Evolutionary conservation across 345 rosid genomes (phyloP), one percentile per base, ranked within the genome.

Genomic region (Euphorbia tirucalli): DNA sequence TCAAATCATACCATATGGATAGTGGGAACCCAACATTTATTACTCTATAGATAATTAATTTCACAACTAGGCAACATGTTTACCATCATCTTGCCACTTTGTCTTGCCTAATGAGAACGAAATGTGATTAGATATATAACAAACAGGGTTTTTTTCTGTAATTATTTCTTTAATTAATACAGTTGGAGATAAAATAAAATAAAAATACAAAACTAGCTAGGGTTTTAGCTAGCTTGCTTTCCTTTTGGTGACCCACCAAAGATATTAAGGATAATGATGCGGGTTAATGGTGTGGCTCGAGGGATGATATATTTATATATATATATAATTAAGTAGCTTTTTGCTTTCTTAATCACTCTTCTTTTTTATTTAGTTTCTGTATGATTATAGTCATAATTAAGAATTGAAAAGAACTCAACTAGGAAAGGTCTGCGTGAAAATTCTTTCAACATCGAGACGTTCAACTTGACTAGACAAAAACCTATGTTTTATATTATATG

Each of bases 281-380:
- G 59, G 55, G 70, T 69, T 61, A 79, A 62, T 83, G 75, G 83
- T 71, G 87, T 84, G 92, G 92, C 96, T 87, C 93, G 90, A 89
- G 92, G 81, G 79, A 71, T 79, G 39, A 3, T 35, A 35, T 35
- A n/a, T n/a, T n/a, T n/a, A n/a, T n/a, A n/a, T n/a, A n/a, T n/a
- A n/a, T n/a, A n/a, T n/a, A 62, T 69, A 76, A 57, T 75, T 75
- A 70, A 27, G 68, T 71, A 48, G 27, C 3, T 65, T 59, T 69
- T 44, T 49, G 25, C 28, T 59, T 37, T 16, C 13, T 61, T 62
- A 19, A 30, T 32, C 49, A n/a, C 60, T 27, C 13, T 7, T 18
- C n/a, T n/a, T 79, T 70, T 46, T 16, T 1, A 46, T 13, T 46
- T 16, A 7, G 19, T 46, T 46, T 46, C 11, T 13, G 52, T 16